A percentile compares a stretch with the other conserved stretches of the same genome.
Evolutionary conservation across 129 eudicot genomes (phyloP).

Genomic region (Pseudognaphalium luteoalbum): DNA sequence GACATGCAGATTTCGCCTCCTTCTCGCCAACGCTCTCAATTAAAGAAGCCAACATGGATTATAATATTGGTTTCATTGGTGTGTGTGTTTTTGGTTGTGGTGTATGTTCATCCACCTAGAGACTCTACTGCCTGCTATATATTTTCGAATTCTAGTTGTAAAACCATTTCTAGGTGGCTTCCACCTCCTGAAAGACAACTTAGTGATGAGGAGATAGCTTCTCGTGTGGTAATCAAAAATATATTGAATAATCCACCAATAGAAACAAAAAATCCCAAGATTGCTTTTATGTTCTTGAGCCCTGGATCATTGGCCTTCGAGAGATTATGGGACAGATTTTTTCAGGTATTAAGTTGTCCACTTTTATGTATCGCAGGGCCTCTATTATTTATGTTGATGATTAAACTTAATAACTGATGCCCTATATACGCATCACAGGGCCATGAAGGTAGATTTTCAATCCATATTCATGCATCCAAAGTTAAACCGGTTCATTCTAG

Average conservation of each 20-base stretch:
- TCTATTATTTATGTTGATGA: slow-evolving; percentile 2
- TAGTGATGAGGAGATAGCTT: slow-evolving; percentile 81
- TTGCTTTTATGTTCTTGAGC: slow-evolving; percentile 92
- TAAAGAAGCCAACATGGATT: slow-evolving; percentile 91
- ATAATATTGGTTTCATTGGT: slow-evolving; percentile 72
- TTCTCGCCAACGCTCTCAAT: slow-evolving; percentile 69
- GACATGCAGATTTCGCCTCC: slow-evolving; percentile 67
- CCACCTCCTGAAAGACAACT: slow-evolving; percentile 80
- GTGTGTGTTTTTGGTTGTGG: slow-evolving; percentile 70
- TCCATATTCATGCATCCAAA: slow-evolving; percentile 90
- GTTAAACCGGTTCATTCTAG: slow-evolving; percentile 77
- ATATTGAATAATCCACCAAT: slow-evolving; percentile 52
- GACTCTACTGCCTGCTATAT: slow-evolving; percentile 73
- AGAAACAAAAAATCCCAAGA: slow-evolving; percentile 54
- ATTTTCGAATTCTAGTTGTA: slow-evolving; percentile 79
- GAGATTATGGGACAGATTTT: slow-evolving; percentile 91
- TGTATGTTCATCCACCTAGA: slow-evolving; percentile 78
- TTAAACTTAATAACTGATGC: not conserved
- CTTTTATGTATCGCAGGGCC: slow-evolving; percentile 7
- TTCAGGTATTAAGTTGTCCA: slow-evolving; percentile 50
- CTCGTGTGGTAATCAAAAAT: slow-evolving; percentile 78
- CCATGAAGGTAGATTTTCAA: slow-evolving; percentile 88
- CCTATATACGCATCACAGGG: slow-evolving; percentile 47
- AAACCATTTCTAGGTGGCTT: slow-evolving; percentile 72
- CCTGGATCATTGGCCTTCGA: slow-evolving; percentile 91